Evolutionary conservation across 768 basidiomycete genomes (phyloP), one percentile per base, ranked within the genome.

Genomic region (Phallus indusiatus): DNA sequence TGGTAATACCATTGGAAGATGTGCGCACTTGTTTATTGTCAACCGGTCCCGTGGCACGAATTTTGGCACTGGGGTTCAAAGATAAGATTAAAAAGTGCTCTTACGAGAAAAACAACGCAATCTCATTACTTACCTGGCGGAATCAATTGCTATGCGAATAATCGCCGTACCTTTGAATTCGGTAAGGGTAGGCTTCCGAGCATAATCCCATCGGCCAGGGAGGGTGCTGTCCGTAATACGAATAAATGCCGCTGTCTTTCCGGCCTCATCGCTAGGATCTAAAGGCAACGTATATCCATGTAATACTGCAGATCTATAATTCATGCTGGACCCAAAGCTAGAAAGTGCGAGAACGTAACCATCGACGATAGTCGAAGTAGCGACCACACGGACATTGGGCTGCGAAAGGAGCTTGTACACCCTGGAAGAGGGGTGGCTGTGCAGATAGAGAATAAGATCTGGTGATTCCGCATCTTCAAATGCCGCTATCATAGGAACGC

Each of bases 311-410:
- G 56, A 59, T 14, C 64, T 55, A 52, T 65, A 65, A 56, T 65
- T 65, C 49, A 63, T 46, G 20, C 56, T 54, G 42, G 60, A 52
- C 16, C 58, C 47, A 36, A 61, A 65, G 48, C 53, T 47, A 16
- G 60, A 59, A n/a, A 65, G 53, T 18, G 64, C 64, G n/a, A 65
- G 54, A 50, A 63, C 61, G 48, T 59, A 61, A 8, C 64, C 64
- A 50, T 65, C 64, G n/a, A 65, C 21, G 18, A 63, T 52, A 34
- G 62, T 63, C n/a, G 47, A 49, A 22, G 59, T 60, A 10, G 53
- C 59, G 6, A 47, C 59, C 18, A 60, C 22, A 16, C 59, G 59
- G 54, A 55, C 46, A 37, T 55, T 55, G 35, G 52, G 46, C 37
- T 60, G 18, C 4, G 53, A 55, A 20, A 60, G 42, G 12, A 42